A percentile compares a stretch with the other conserved stretches of the same genome.
Conservation (phyloP, 768 basidiomycete species). For the Scleroderma citrinum region DNA sequence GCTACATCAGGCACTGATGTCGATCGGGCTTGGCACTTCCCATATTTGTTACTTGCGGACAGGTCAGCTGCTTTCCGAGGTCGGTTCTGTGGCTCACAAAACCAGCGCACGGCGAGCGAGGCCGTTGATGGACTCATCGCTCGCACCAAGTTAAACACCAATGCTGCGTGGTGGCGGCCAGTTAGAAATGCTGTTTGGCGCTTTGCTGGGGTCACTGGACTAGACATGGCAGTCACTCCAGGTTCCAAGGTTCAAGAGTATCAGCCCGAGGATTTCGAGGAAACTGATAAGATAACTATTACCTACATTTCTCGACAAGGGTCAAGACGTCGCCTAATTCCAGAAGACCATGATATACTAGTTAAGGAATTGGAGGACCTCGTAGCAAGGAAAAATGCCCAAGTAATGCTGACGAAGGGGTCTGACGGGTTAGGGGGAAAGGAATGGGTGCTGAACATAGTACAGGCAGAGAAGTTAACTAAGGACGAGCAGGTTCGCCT, state of each 20-base stretch:
- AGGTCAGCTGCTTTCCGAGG: slow-evolving; percentile 75
- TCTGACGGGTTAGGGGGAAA: slow-evolving; percentile 8
- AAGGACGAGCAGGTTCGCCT: slow-evolving; percentile 72
- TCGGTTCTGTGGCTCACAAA: slow-evolving; percentile 50
- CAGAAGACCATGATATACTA: slow-evolving; percentile 50
- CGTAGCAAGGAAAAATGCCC: slow-evolving; percentile 32
- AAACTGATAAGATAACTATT: slow-evolving; percentile 52
- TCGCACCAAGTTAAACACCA: slow-evolving; percentile 26
- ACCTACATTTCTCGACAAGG: slow-evolving; percentile 70
- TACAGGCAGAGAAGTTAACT: slow-evolving; percentile 58
- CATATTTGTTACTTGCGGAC: slow-evolving; percentile 63
- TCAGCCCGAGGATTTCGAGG: slow-evolving; percentile 24
- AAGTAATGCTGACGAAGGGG: slow-evolving; percentile 3
- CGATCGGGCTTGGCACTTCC: slow-evolving; percentile 63
- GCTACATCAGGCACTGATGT: slow-evolving; percentile 23
- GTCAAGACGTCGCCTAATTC: slow-evolving; percentile 43
- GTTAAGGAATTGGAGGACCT: slow-evolving; percentile 49
- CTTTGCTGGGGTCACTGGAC: slow-evolving; percentile 50
- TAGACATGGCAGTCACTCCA: neutral
- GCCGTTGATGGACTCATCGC: slow-evolving; percentile 50
- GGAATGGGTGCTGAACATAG: slow-evolving; percentile 55
- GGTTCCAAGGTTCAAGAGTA: slow-evolving; percentile 22
- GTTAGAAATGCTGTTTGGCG: slow-evolving; percentile 58
- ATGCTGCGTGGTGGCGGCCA: slow-evolving; percentile 75
- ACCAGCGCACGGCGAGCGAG: slow-evolving; percentile 68